Conservation (phyloP, 148 eudicot species). For the Chenopodium formosanum region DNA sequence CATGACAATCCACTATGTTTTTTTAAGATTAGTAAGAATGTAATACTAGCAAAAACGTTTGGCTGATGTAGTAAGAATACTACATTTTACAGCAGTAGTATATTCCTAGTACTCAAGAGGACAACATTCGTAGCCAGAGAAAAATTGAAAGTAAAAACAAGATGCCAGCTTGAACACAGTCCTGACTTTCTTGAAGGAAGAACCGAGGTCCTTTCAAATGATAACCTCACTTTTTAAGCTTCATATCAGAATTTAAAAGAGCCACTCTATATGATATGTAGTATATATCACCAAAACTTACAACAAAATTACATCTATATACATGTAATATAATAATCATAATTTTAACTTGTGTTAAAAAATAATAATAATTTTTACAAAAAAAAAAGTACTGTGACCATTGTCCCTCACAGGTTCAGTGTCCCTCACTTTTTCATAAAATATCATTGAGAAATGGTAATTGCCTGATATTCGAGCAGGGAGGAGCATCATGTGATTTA, state of each 20-base stretch:
- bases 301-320: constrained; percentile 13
- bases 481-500: too few relatives aligned
- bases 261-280: constrained; percentile 36
- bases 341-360: too few relatives aligned
- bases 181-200: neutral
- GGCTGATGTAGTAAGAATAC: neutral
- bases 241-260: constrained; percentile 42
- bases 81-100: neutral
- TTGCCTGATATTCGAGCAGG: too few relatives aligned
- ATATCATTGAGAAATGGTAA: too few relatives aligned
- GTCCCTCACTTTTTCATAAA: too few relatives aligned
- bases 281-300: neutral
- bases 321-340: constrained; percentile 8
- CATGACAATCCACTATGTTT: constrained; percentile 1
- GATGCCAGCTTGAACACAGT: neutral
- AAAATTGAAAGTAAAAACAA: neutral
- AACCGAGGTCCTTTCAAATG: neutral
- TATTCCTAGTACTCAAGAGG: neutral
- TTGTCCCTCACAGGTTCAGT: too few relatives aligned
- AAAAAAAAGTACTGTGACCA: too few relatives aligned
- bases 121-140: neutral
- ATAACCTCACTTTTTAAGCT: constrained; percentile 42
- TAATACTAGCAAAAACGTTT: neutral
- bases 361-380: too few relatives aligned
- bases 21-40: neutral